A percentile compares a stretch with the other conserved stretches of the same genome.
These are phyloP conservation scores for Plectranthus barbatus DNA, from an alignment of 257 asterid genomes.

Conservation along the genomic window DNA sequence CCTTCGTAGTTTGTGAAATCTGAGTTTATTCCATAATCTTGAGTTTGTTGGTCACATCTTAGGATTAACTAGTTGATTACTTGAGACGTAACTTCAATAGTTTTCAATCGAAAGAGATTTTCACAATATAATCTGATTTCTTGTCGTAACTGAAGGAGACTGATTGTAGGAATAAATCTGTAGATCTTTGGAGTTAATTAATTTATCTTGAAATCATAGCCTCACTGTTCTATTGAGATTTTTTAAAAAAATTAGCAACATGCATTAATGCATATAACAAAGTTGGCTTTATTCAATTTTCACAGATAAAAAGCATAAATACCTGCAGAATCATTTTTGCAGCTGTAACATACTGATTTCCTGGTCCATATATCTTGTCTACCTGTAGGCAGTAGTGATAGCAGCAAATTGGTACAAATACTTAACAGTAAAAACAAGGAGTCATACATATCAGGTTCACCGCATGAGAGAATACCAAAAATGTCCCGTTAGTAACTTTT, in stretches of 20 bases:
- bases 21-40: no score
- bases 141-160: no score
- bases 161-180: no score
- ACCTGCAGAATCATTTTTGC: constrained; percentile 99
- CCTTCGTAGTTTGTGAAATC: no score
- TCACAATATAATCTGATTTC: no score
- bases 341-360: constrained; percentile 97
- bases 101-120: no score
- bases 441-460: not conserved
- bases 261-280: not conserved
- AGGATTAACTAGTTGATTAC: no score
- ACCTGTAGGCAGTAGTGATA: constrained; percentile 37
- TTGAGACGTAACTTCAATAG: no score
- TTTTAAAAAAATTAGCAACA: constrained; percentile 17
- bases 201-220: constrained; percentile 94
- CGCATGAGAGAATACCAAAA: no score
- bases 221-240: constrained; percentile 75
- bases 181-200: no score
- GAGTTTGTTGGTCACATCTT: no score
- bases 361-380: constrained; percentile 95
- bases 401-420: not conserved
- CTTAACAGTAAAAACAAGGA: not conserved
- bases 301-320: not conserved
- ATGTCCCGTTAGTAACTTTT: no score
- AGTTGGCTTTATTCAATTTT: not conserved